Evolutionary conservation across 169 alveolate species (phyloP).

Genomic region (Miamiensis avidus): DNA sequence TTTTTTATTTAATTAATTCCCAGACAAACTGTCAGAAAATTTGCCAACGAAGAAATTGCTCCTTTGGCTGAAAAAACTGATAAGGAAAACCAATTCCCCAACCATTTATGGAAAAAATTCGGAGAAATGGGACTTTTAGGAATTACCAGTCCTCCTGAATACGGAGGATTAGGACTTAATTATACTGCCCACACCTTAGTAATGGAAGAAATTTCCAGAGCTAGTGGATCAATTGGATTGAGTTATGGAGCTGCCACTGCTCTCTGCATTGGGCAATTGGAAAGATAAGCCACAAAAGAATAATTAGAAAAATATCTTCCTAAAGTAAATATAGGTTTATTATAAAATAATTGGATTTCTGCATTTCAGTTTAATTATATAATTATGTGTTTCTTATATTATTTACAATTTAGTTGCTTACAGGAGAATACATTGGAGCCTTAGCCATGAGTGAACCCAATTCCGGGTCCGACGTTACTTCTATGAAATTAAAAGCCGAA

Average conservation of each 20-base stretch:
- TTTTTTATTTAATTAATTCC: too few species aligned
- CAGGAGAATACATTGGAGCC: constrained; percentile 83
- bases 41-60: constrained; percentile 51
- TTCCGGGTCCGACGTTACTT: constrained; percentile 83
- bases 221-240: constrained; percentile 81
- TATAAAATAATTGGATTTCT: too few species aligned
- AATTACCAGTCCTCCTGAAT: constrained; percentile 77
- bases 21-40: constrained; percentile 35
- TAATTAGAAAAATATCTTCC: constrained; percentile 80
- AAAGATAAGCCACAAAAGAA: constrained; percentile 71
- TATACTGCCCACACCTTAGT: constrained; percentile 78
- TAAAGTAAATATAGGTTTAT: constrained; percentile 28
- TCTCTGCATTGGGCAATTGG: constrained; percentile 73
- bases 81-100: constrained; percentile 55
- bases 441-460: constrained; percentile 87
- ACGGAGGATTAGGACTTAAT: constrained; percentile 81
- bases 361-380: too few species aligned
- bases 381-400: too few species aligned
- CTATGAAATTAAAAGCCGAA: constrained; percentile 74
- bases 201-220: constrained; percentile 81
- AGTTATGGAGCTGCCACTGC: constrained; percentile 84
- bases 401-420: constrained; percentile 25
- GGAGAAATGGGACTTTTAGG: constrained; percentile 85
- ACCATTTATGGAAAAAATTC: constrained; percentile 70
- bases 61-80: constrained; percentile 77